Evolutionary conservation across 2,329 filamentous ascomycete species (phyloP).

Genomic region (Verticillium zaregamsianum): DNA sequence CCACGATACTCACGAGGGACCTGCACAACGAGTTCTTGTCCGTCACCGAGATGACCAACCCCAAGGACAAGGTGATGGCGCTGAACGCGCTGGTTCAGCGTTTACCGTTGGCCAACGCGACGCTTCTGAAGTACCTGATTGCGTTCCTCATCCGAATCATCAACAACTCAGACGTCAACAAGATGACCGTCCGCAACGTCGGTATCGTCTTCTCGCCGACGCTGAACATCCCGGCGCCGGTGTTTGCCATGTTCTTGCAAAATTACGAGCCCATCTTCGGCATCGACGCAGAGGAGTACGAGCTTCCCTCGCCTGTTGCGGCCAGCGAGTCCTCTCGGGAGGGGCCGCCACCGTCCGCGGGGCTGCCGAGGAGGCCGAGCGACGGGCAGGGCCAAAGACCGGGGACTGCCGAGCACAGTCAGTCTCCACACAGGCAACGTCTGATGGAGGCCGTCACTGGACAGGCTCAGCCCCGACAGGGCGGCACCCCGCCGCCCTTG

Average conservation of each 20-base stretch:
- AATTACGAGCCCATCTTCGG: constrained; percentile 87
- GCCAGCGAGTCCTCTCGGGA: constrained; percentile 23
- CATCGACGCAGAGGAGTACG: constrained; percentile 60
- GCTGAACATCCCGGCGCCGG: constrained; percentile 89
- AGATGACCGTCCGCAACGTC: constrained; percentile 97
- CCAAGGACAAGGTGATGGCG: constrained; percentile 69
- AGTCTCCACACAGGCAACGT: constrained; percentile 48
- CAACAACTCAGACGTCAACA: constrained; percentile 84
- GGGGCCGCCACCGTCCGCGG: constrained; percentile 18
- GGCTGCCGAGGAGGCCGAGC: constrained; percentile 5
- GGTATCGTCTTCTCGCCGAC: constrained; percentile 98
- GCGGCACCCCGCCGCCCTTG: constrained; percentile 45
- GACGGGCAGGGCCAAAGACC: constrained; percentile 25
- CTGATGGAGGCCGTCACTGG: constrained; percentile 36
- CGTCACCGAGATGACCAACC: constrained; percentile 73
- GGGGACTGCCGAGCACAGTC: constrained; percentile 44
- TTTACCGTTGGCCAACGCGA: constrained; percentile 75
- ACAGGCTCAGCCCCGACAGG: constrained; percentile 22
- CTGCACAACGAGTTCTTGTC: constrained; percentile 84
- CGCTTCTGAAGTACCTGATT: constrained; percentile 78
- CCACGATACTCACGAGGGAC: constrained; percentile 85
- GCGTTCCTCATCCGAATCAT: constrained; percentile 89
- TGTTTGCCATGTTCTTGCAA: constrained; percentile 90
- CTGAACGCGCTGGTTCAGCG: constrained; percentile 75
- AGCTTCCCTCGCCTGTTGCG: constrained; percentile 43